Percentiles rank a stretch among this genome's conserved stretches.
These are phyloP conservation scores for Pleurozium schreberi DNA, from an alignment of 225 moss, liverwort and hornwort species.

Conservation along the genomic window DNA sequence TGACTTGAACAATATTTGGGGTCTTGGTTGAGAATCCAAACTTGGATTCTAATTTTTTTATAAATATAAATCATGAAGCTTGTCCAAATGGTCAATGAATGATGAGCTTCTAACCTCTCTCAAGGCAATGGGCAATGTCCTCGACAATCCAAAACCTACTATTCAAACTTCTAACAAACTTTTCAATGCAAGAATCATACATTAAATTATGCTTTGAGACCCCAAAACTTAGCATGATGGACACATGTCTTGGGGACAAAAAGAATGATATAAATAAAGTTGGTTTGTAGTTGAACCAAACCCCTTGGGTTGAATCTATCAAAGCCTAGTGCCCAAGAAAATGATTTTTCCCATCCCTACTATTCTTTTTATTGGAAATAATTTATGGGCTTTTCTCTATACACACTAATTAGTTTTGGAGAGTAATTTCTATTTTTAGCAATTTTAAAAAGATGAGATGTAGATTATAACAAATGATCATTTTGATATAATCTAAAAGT, in stretches of 20 bases:
- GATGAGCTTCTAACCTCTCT: neutral
- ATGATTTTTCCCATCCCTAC: too few species aligned
- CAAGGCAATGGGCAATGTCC: neutral
- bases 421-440: too few species aligned
- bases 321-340: rapidly evolving
- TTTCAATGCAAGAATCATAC: neutral
- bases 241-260: neutral
- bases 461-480: too few species aligned
- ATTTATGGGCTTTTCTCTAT: too few species aligned
- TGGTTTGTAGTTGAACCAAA: too few species aligned
- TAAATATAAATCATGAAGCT: neutral
- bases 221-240: too few species aligned
- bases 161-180: neutral
- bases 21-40: neutral
- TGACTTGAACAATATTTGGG: neutral
- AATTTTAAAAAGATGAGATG: too few species aligned
- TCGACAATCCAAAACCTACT: neutral
- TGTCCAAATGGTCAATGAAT: neutral
- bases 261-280: neutral
- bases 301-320: too few species aligned
- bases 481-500: too few species aligned
- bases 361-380: too few species aligned
- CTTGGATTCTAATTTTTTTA: neutral
- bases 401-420: too few species aligned
- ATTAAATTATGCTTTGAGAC: neutral